Evolutionary conservation across 1,139 yeast genomes (phyloP).

Genomic region (Kurtzmaniella quercitrusa): DNA sequence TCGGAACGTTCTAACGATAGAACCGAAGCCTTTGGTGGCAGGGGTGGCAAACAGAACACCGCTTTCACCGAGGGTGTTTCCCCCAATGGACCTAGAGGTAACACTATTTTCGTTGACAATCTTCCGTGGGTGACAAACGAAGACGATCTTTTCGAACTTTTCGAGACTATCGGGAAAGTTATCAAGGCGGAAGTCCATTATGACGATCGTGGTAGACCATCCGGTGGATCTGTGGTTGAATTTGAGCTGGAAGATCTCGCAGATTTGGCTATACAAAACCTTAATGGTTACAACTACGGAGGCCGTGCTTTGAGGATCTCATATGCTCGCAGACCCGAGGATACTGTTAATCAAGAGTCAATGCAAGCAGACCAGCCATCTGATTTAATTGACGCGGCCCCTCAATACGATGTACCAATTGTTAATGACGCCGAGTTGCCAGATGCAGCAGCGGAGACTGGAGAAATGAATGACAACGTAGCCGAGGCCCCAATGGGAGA

Average conservation of each 20-base stretch:
- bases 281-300: conserved; percentile 81
- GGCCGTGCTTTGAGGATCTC: conserved; percentile 67
- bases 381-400: background rate
- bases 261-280: conserved; percentile 66
- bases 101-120: conserved; percentile 67
- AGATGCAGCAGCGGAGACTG: background rate
- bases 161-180: conserved; percentile 81
- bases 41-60: conserved; percentile 31
- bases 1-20: conserved; percentile 7
- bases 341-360: background rate
- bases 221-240: conserved; percentile 82
- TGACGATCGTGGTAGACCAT: conserved; percentile 62
- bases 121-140: conserved; percentile 87
- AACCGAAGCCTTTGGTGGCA: conserved; percentile 11
- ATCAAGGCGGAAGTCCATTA: conserved; percentile 73
- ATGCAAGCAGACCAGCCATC: background rate
- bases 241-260: conserved; percentile 70
- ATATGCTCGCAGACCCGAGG: conserved; percentile 42
- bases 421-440: background rate
- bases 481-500: background rate
- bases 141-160: conserved; percentile 79
- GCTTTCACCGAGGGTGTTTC: conserved; percentile 62
- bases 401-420: background rate
- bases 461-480: background rate
- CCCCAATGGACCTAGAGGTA: conserved; percentile 62